Base-by-base conservation (phyloP, 495 filamentous ascomycete species). In the Lepidopterella palustris region DNA sequence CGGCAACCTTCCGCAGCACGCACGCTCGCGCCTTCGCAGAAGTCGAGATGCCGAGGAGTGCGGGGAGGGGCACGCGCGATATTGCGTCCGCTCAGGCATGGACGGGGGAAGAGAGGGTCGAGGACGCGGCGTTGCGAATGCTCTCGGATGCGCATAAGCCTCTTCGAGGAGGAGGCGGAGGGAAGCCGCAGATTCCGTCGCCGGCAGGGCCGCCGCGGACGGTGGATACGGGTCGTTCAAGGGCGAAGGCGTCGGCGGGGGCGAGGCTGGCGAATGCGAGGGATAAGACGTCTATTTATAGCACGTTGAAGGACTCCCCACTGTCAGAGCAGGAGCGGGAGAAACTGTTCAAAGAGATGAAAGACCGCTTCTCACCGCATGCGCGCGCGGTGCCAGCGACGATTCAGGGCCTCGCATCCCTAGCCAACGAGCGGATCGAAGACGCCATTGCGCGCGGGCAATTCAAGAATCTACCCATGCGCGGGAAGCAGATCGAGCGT, bases 371-470 rank as follows among this genome's bases (percentile, higher is more conserved):
- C 63, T 70, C 76, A 13, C 84, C 90, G 0, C 84, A 77, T 5
- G 89, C 85, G 4, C 79, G 89, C 26, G 77, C 86, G 4, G 60
- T 95, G 75, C 91, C 91, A 5, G 86, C 84, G 45, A 84, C 90
- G 0, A 69, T 97, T 8, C 79, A 88, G 20, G 93, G 92, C 0
- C 73, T 98, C 11, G 80, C 87, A 23, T 86, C 87, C 2, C 75
- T 98, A 13, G 93, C 93, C 0, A 95, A 97, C 62, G 88, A 97
- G 73, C 82, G 90, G 32, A 98, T 98, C 35, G 90, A 96, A 67
- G 88, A 96, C 70, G 93, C 93, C 2, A 95, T 96, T 66, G 86
- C 89, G 8, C 79, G 91, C 24, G 93, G 93, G 0, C 88, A 95
- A 69, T 98, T 98, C 73, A 86, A 90, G 61, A 85, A 90, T 55